phyloP scores from a whole-genome alignment of 2,329 filamentous ascomycete species.

The Calonectria naviculata region DNA sequence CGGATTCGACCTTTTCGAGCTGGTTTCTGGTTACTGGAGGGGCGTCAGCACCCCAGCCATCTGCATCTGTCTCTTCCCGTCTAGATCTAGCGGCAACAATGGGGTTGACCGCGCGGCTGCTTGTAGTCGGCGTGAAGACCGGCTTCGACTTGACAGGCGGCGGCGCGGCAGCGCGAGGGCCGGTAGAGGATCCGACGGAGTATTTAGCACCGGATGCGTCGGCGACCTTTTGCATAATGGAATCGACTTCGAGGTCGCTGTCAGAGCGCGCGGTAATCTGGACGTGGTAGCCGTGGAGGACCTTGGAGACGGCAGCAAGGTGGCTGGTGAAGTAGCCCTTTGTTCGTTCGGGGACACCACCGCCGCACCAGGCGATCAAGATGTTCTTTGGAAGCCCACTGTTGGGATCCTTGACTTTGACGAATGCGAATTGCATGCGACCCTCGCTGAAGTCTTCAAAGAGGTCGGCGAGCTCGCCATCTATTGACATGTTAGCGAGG shows the following conservation, averaged over 20 bases:
- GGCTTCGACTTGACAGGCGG: constrained; percentile 89
- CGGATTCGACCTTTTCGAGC: constrained; percentile 90
- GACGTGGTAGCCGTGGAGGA: constrained; percentile 96
- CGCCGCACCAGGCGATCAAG: constrained; percentile 96
- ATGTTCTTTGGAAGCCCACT: constrained; percentile 89
- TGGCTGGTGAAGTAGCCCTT: constrained; percentile 99
- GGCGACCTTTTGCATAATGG: constrained; percentile 91
- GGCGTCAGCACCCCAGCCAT: constrained; percentile 96
- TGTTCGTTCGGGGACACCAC: constrained; percentile 96
- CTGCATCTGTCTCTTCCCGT: constrained; percentile 75
- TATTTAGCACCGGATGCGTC: constrained; percentile 97
- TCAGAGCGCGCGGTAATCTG: constrained; percentile 96
- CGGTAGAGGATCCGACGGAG: constrained; percentile 72
- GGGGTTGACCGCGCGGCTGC: constrained; percentile 68
- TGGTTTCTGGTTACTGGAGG: constrained; percentile 89
- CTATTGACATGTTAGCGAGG: constrained; percentile 56
- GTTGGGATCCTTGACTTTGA: constrained; percentile 97
- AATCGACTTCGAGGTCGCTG: constrained; percentile 85
- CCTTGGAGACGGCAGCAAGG: constrained; percentile 86
- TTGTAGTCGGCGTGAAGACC: constrained; percentile 83
- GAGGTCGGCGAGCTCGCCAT: constrained; percentile 90
- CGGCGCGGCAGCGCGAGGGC: constrained; percentile 63
- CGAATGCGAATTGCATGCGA: constrained; percentile 94
- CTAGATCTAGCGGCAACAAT: constrained; percentile 73
- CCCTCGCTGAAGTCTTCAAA: constrained; percentile 98